These are phyloP conservation scores for Aspergillus sp. DNA, from an alignment of 2,329 filamentous ascomycete species.

Conservation along the genomic window DNA sequence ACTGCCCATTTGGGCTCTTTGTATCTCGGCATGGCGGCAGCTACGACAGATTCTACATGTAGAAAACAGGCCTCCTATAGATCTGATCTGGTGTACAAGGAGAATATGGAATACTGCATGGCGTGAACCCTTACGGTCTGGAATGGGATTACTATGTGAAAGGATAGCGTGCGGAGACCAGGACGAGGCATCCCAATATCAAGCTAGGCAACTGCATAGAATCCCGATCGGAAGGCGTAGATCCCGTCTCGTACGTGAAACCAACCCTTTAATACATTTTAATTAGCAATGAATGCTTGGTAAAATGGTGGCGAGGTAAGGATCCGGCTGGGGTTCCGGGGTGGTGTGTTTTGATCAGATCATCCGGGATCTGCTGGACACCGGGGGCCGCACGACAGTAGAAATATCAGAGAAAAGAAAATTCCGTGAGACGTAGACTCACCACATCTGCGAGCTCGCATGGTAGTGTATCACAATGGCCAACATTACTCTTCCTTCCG, in stretches of 20 bases:
- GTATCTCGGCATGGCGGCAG: neutral
- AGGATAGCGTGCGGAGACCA: neutral
- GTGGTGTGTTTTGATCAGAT: conserved; percentile 23
- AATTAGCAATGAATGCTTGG: neutral
- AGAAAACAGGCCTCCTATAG: no score
- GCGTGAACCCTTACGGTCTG: no score
- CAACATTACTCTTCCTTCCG: conserved; percentile 16
- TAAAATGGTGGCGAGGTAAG: neutral
- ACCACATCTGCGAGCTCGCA: neutral
- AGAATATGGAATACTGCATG: no score
- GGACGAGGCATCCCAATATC: neutral
- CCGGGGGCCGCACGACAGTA: neutral
- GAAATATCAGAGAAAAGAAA: conserved; percentile 6
- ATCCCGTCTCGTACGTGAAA: neutral
- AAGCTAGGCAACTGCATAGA: neutral
- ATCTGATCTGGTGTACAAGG: no score
- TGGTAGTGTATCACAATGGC: conserved; percentile 12
- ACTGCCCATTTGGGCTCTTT: no score
- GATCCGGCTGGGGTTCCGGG: conserved; percentile 15
- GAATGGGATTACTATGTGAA: neutral
- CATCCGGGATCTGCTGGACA: conserved; percentile 16
- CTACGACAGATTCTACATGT: neutral
- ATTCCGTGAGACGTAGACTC: neutral
- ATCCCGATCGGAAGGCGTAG: neutral
- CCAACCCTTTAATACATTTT: neutral